Evolutionary conservation across 2,329 filamentous ascomycete genomes (phyloP).

Genomic region (Alternaria alternata): DNA sequence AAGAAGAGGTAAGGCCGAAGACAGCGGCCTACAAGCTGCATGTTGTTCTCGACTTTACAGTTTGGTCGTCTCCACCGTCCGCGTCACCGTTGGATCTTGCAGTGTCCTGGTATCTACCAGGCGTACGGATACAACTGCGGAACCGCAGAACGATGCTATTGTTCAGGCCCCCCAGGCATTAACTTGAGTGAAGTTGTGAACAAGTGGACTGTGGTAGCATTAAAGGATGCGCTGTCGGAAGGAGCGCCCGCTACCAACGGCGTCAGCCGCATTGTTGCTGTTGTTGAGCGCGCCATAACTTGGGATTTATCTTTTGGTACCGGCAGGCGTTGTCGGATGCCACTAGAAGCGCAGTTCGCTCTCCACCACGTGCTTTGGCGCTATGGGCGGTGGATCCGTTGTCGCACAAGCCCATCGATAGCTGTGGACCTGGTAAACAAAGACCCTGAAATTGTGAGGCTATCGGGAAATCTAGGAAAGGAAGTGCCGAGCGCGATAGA

Average conservation of each 20-base stretch:
- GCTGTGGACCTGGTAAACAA: slow-evolving; percentile 26
- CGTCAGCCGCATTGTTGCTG: slow-evolving; percentile 2
- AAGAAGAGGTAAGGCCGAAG: slow-evolving; percentile 4
- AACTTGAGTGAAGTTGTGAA: neutral
- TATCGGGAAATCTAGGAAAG: slow-evolving; percentile 37
- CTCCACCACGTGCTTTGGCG: slow-evolving; percentile 27
- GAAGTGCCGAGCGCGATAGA: slow-evolving; percentile 14
- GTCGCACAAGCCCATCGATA: slow-evolving; percentile 12
- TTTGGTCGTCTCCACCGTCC: slow-evolving; percentile 8
- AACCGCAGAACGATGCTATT: neutral
- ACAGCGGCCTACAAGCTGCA: slow-evolving; percentile 4
- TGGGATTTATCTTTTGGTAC: slow-evolving; percentile 1
- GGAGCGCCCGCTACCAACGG: slow-evolving; percentile 1
- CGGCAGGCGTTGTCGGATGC: slow-evolving; percentile 26
- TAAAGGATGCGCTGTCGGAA: neutral
- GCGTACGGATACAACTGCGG: slow-evolving; percentile 10
- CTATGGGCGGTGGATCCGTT: slow-evolving; percentile 26
- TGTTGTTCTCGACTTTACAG: slow-evolving; percentile 3
- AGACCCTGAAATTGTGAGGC: slow-evolving; percentile 33
- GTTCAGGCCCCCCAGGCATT: neutral
- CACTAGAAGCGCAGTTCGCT: slow-evolving; percentile 22
- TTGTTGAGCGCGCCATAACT: slow-evolving; percentile 18
- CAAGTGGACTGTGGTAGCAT: neutral
- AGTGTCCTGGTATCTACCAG: neutral
- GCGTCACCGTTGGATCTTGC: slow-evolving; percentile 15